Base-by-base conservation (phyloP, 2,329 filamentous ascomycete species). In the Diaporthe sp. region DNA sequence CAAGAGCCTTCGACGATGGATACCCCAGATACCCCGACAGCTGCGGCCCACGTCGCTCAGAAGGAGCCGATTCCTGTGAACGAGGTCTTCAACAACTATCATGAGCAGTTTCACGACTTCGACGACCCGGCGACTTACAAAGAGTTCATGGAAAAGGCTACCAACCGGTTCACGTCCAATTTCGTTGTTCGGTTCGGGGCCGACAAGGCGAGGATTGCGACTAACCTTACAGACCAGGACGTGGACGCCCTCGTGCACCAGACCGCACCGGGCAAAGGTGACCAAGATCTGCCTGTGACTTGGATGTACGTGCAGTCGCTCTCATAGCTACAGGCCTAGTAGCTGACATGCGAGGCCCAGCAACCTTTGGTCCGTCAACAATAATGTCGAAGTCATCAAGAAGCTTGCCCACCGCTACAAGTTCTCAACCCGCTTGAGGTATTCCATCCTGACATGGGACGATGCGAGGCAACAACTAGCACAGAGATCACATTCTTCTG, bases 311-410 rank as follows among this genome's bases (percentile, higher is more conserved):
- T 80, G 75, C 28, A 49, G 44, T 49, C 72, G 49, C 34, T 37
- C 49, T 44, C 28, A 46, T 68, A 5, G 22, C 42, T 72, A 60
- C 62, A 46, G 53, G 76, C 37, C 53, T 70, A 53, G 73, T 77
- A 55, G 75, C 46, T 75, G 57, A 71, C 58, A 71, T 62, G 75
- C 15, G 72, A 55, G 72, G 58, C 42, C 49, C 77, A 92, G 90
- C 78, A 94, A 95, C 77, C 88, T 95, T 37, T 95, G 93, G 92
- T 87, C 90, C 62, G 93, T 93, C 0, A 89, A 91, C 79, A 82
- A 84, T 25, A 92, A 95, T 79, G 86, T 84, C 49, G 85, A 89
- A 4, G 80, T 89, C 13, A 86, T 95, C 60, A 75, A 86, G 79
- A 78, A 83, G 5, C 87, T 95, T 34, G 92, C 90, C 22, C 84